Percentiles rank a stretch among this genome's conserved stretches.
Conservation (phyloP, 225 moss, liverwort and hornwort genomes). For the Lunularia cruciata region DNA sequence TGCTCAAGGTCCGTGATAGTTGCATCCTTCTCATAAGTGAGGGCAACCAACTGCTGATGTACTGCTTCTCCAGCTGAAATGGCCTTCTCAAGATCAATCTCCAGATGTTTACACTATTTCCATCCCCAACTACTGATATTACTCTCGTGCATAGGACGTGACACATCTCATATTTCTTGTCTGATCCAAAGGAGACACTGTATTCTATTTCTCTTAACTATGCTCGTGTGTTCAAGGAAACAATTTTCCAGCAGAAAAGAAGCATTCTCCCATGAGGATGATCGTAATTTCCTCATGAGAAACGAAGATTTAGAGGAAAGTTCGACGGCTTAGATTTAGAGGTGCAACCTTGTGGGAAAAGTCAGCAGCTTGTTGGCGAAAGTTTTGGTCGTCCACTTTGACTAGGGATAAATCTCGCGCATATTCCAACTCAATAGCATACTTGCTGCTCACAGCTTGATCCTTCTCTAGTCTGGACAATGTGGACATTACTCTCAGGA, state of each 20-base stretch:
- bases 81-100: slow-evolving; percentile 64
- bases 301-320: too few relatives aligned
- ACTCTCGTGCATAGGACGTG: too few relatives aligned
- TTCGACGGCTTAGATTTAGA: too few relatives aligned
- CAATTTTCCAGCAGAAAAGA: too few relatives aligned
- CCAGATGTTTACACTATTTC: slow-evolving; percentile 67
- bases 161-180: too few relatives aligned
- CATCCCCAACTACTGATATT: neutral
- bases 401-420: slow-evolving; percentile 42
- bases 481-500: neutral
- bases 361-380: slow-evolving; percentile 45
- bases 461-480: slow-evolving; percentile 62
- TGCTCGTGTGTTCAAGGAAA: too few relatives aligned
- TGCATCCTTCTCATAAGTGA: slow-evolving; percentile 58
- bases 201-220: too few relatives aligned
- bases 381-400: slow-evolving; percentile 49
- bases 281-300: too few relatives aligned
- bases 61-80: slow-evolving; percentile 33
- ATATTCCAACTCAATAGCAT: slow-evolving; percentile 49
- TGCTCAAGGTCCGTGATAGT: slow-evolving; percentile 56
- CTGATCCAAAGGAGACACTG: too few relatives aligned
- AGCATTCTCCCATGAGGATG: too few relatives aligned
- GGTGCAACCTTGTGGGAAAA: slow-evolving; percentile 54
- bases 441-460: slow-evolving; percentile 42
- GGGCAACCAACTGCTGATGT: slow-evolving; percentile 49